Evolutionary conservation across 83 land plant species (phyloP), one percentile per base, ranked within the genome.

Genomic region (Isoetes engelmannii): DNA sequence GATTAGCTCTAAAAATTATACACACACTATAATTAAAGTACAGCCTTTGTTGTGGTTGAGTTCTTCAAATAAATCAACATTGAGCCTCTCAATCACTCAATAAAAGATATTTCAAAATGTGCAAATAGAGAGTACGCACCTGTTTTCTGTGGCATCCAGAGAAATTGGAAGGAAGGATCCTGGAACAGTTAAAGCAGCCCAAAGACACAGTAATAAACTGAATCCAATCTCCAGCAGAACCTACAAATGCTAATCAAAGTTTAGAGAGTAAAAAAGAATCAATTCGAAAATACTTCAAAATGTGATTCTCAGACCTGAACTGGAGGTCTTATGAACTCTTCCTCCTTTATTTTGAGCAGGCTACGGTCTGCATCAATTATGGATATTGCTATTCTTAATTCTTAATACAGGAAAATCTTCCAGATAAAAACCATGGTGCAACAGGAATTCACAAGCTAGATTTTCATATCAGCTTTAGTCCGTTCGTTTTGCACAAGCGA

Each of bases 71-170:
- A 28, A 0, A 28, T 28, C 37, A 28, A 28, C 0, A 28, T 28
- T 28, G 37, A 28, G 37, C 2, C 37, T 28, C 37, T 28, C 18
- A 18, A 59, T 8, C 37, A 28, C 37, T 28, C 18, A 18, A 59
- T 8, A 59, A 59, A 59, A 59, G 28, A 18, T 19, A 59, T 19
- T 12, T 17, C 15, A 28, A 28, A 28, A 28, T 28, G 37, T 28
- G 37, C 37, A 28, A 62, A 19, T 61, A 77, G 44, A 15, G 54
- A 15, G 9, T 21, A 19, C 17, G 28, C 54, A 84, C 90, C 90
- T 87, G 71, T 85, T 85, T 48, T 85, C 88, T 19, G 85, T 87
- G 7, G 91, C 80, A 43, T 85, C 69, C 7, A 84, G 86, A 61
- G 73, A 63, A 43, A 87, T 82, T 1, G 85, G 78, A 4, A 61